Evolutionary conservation across 345 rosid genomes (phyloP), one percentile per base, ranked within the genome.

Genomic region (Clarkia xantiana): DNA sequence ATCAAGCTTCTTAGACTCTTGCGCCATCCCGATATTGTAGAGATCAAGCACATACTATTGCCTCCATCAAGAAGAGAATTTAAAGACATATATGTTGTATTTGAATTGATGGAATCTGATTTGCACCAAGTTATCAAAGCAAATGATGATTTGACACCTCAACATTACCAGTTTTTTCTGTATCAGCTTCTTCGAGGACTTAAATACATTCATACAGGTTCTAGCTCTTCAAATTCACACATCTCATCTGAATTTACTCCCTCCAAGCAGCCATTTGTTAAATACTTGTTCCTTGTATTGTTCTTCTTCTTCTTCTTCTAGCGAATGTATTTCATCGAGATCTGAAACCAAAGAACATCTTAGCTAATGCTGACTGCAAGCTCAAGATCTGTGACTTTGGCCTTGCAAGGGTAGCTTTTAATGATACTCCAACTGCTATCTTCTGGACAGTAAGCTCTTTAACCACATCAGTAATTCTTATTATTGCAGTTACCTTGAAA

Each of bases 381-480:
- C 87, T 89, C 57, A 89, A 89, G 81, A 74, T 89, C 38, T 89
- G 97, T 72, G 97, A 89, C 72, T 89, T 89, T 72, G 97, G 97
- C n/a, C 94, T 89, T 2, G 97, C 95, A 39, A 74, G 97, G 62
- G 97, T 89, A 47, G 95, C 95, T 29, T 89, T 89, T 59, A 82
- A 76, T 67, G 97, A 89, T 65, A 80, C 90, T 39, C 97, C 97
- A 7, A 82, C 95, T 1, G 93, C 90, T 6, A 85, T 89, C 67
- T 89, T 89, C 62, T 89, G 95, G 95, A 89, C 97, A 18, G 88
- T 84, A 67, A 63, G 75, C 67, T 66, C 18, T 59, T 47, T 23
- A 18, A 43, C 14, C 22, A 36, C 45, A n/a, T 17, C 42, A 1
- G 18, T 23, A 19, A 0, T 10, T 45, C 22, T 25, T 47, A 40